A percentile compares a stretch with the other conserved stretches of the same genome.
phyloP scores from a whole-genome alignment of 805 yeast species.

The Blastobotrys terrestris region DNA sequence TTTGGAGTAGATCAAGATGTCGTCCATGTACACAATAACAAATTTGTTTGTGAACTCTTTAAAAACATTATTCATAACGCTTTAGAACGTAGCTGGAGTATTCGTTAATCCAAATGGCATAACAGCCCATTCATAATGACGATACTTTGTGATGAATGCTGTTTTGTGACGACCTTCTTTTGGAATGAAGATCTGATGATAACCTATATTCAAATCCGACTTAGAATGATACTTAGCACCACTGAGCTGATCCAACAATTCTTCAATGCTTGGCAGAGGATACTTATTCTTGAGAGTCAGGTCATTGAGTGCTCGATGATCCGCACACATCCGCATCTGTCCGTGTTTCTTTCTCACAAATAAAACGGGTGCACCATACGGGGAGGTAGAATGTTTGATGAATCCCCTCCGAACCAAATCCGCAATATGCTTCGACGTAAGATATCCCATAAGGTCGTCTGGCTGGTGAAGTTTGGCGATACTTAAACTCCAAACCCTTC shows the following conservation, averaged over 20 bases:
- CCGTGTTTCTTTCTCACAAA: constrained; percentile 21
- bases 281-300: constrained; percentile 16
- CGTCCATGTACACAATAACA: constrained; percentile 21
- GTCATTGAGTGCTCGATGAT: constrained; percentile 17
- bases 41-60: constrained; percentile 5
- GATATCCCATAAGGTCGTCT: too few species aligned
- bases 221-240: constrained; percentile 14
- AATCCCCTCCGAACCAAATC: constrained; percentile 1
- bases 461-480: too few species aligned
- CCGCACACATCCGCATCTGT: constrained; percentile 16
- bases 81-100: constrained; percentile 26
- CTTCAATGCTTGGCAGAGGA: constrained; percentile 16
- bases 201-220: constrained; percentile 19
- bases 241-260: constrained; percentile 12
- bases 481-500: too few species aligned
- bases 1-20: constrained; percentile 15
- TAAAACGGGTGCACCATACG: constrained; percentile 15
- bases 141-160: constrained; percentile 19
- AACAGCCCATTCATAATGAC: constrained; percentile 21
- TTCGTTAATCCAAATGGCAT: constrained; percentile 27
- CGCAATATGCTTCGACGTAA: not conserved
- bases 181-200: constrained; percentile 14
- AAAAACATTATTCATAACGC: constrained; percentile 2
- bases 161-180: constrained; percentile 2
- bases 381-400: constrained; percentile 9